Conservation (phyloP, 176 grass and related monocot genomes). For the Avena insularis region DNA sequence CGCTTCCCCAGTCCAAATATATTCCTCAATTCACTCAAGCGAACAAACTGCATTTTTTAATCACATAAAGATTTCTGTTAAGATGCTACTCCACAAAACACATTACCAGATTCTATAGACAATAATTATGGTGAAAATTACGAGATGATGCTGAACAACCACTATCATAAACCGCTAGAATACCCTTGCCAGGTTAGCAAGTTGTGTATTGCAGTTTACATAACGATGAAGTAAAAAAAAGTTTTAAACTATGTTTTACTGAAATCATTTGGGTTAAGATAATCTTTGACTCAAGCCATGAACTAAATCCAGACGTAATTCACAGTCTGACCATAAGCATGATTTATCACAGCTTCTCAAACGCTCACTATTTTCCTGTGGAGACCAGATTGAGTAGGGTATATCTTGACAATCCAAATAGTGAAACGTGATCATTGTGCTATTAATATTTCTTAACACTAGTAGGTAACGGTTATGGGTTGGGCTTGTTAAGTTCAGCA, state of each 20-base stretch:
- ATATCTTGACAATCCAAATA: neutral
- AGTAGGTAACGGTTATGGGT: neutral
- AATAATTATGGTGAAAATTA: constrained; percentile 10
- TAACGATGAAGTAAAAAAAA: neutral
- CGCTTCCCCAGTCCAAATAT: constrained; percentile 93
- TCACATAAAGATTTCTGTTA: constrained; percentile 38
- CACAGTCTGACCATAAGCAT: neutral
- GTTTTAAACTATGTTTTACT: neutral
- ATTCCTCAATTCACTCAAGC: constrained; percentile 81
- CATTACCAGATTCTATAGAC: constrained; percentile 16
- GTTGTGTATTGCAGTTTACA: constrained; percentile 5
- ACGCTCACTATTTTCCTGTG: neutral
- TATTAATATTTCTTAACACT: constrained; percentile 22
- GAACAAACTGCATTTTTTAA: constrained; percentile 70
- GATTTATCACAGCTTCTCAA: neutral
- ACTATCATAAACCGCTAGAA: constrained; percentile 4
- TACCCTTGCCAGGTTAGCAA: neutral
- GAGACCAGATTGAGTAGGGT: neutral
- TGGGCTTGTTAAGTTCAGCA: neutral
- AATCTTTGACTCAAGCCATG: constrained; percentile 4
- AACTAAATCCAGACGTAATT: constrained; percentile 7
- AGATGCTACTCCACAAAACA: constrained; percentile 33
- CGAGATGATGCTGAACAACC: neutral
- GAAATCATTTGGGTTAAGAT: constrained; percentile 12
- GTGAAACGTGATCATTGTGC: neutral